These are phyloP conservation scores for Chlamydomonas sphaeroides DNA, from an alignment of 139 green algal species.

Conservation along the genomic window DNA sequence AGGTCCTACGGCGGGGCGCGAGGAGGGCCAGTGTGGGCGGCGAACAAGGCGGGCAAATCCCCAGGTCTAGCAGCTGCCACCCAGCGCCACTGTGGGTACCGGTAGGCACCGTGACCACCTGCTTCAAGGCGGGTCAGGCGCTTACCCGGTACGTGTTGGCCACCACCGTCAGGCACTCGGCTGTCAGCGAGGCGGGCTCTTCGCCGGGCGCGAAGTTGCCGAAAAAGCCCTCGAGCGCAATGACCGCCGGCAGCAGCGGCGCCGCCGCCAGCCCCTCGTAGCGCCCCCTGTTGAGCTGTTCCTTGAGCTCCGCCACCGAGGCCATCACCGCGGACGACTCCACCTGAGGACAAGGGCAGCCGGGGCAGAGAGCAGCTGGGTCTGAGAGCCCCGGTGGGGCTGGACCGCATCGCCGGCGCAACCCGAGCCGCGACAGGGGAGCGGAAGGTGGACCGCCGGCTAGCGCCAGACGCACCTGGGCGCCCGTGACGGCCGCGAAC, in stretches of 20 bases:
- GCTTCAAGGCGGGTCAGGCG: too few relatives aligned
- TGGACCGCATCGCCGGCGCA: too few relatives aligned
- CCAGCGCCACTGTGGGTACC: too few relatives aligned
- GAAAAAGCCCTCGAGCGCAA: slow-evolving; percentile 52
- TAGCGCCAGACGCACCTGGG: background rate
- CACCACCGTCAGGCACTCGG: slow-evolving; percentile 6
- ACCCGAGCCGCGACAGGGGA: too few relatives aligned
- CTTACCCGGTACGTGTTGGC: slow-evolving; percentile 26
- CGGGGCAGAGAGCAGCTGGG: background rate
- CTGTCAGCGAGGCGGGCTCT: background rate
- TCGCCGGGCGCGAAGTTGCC: slow-evolving; percentile 16
- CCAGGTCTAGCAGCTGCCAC: too few relatives aligned
- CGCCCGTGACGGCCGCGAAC: background rate
- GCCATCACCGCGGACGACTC: background rate
- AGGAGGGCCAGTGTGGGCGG: too few relatives aligned
- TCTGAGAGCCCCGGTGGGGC: too few relatives aligned
- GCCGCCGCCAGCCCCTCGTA: slow-evolving; percentile 13
- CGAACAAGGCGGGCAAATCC: too few relatives aligned
- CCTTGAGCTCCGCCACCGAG: background rate
- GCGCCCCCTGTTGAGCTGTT: slow-evolving; percentile 1
- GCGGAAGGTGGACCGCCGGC: too few relatives aligned
- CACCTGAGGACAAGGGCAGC: background rate
- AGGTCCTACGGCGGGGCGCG: too few relatives aligned
- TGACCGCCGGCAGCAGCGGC: slow-evolving; percentile 35
- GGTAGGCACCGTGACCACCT: too few relatives aligned